These are phyloP conservation scores for Prototheca wickerhamii DNA, from an alignment of 163 green algal species.

Conservation along the genomic window DNA sequence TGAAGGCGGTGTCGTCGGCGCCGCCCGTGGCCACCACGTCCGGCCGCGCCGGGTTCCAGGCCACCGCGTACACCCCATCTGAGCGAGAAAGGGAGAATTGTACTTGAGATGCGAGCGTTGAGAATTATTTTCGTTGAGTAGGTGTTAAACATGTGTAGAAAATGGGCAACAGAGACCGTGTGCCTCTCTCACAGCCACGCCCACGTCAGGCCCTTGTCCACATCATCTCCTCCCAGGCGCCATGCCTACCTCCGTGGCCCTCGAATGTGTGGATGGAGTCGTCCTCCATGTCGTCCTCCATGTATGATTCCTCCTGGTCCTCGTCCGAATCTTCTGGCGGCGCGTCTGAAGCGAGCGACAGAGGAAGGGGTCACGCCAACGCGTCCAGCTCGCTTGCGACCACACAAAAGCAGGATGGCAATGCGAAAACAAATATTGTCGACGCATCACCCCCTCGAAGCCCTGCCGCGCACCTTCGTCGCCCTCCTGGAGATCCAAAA, in stretches of 20 bases:
- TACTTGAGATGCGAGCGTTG: too few species aligned
- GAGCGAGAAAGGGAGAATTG: too few species aligned
- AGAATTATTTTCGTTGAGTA: too few species aligned
- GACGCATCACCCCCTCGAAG: too few species aligned
- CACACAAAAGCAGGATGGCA: background rate
- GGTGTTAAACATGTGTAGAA: too few species aligned
- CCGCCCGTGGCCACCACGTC: slow-evolving; percentile 67
- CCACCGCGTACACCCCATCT: slow-evolving; percentile 68
- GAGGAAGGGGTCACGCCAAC: background rate
- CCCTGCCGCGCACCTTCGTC: background rate
- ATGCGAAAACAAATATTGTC: background rate
- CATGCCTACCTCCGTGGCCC: slow-evolving; percentile 33
- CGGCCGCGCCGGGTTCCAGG: slow-evolving; percentile 47
- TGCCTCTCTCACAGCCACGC: background rate
- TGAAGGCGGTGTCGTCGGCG: slow-evolving; percentile 62
- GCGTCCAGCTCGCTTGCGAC: too few species aligned
- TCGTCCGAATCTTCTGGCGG: background rate
- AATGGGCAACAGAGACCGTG: too few species aligned
- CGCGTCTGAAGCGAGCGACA: background rate
- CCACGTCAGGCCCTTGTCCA: background rate
- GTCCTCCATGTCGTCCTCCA: slow-evolving; percentile 26
- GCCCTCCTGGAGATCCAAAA: background rate
- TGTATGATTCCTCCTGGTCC: background rate
- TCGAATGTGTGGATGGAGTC: slow-evolving; percentile 54
- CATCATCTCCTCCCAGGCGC: too few species aligned